Evolutionary conservation across 768 basidiomycete genomes (phyloP).

Genomic region (Leccinum olivaceopallidum): DNA sequence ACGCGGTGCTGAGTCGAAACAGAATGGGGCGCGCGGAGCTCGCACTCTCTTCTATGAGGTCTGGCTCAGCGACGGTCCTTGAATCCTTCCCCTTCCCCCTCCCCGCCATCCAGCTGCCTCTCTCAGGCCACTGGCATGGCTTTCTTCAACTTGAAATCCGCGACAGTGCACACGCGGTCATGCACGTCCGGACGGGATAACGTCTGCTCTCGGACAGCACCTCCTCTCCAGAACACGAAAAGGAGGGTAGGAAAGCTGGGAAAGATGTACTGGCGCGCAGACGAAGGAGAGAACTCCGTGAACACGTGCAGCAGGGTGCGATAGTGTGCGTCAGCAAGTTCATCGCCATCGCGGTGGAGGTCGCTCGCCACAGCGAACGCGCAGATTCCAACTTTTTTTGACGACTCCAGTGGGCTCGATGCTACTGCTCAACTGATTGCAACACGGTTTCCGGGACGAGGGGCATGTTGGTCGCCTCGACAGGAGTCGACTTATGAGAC

Average conservation of each 20-base stretch:
- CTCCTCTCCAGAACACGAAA: neutral
- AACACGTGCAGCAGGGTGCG: conserved; percentile 10
- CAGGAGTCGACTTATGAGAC: conserved; percentile 3
- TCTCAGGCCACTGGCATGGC: conserved; percentile 1
- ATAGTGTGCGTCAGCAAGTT: neutral
- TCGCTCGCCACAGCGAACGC: neutral
- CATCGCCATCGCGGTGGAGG: neutral
- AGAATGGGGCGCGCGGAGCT: no score
- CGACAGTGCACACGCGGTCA: neutral
- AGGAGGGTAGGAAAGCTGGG: neutral
- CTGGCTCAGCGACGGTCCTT: no score
- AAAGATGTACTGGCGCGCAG: neutral
- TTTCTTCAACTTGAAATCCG: neutral
- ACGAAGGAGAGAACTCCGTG: neutral
- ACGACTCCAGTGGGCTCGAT: conserved; percentile 6
- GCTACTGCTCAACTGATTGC: neutral
- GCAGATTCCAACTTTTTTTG: conserved; percentile 11
- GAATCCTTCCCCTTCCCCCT: no score
- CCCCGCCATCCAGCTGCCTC: no score
- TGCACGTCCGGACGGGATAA: neutral
- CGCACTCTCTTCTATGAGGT: no score
- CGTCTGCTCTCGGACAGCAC: neutral
- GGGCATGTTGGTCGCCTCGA: neutral
- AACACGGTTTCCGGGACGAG: conserved; percentile 5
- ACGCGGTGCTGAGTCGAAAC: no score